Conservation (phyloP, 345 rosid genomes). For the Moringa oleifera region DNA sequence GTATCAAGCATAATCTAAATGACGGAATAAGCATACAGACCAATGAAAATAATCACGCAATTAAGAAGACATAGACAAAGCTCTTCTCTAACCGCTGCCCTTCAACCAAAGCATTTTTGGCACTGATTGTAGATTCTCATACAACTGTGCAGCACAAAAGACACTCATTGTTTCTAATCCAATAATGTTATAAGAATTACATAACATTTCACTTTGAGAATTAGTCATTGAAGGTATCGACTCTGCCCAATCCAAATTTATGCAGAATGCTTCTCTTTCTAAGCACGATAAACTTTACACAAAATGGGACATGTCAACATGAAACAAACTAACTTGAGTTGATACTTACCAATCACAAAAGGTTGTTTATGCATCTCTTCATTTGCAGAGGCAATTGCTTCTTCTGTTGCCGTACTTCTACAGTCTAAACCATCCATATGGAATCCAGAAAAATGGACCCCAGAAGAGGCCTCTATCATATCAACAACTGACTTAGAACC, state of each 20-base stretch:
- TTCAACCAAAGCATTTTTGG: neutral
- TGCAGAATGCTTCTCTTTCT: neutral
- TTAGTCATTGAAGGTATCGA: neutral
- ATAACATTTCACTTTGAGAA: neutral
- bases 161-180: neutral
- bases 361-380: slow-evolving; percentile 68
- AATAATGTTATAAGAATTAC: too few species aligned
- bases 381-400: slow-evolving; percentile 43
- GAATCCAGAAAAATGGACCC: slow-evolving; percentile 85
- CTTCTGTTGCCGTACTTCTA: slow-evolving; percentile 27
- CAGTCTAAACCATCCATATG: slow-evolving; percentile 63
- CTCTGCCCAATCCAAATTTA: neutral
- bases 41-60: too few species aligned
- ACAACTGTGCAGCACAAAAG: neutral
- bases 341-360: slow-evolving; percentile 74
- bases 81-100: neutral
- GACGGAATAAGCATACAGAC: too few species aligned
- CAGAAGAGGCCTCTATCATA: slow-evolving; percentile 82
- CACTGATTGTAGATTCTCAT: neutral
- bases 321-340: neutral
- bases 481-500: slow-evolving; percentile 68
- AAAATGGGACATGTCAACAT: too few species aligned
- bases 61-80: neutral
- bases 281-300: neutral
- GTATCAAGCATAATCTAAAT: too few species aligned